Evolutionary conservation across 176 grass and related monocot genomes (phyloP).

Genomic region (Oryza rufipogon): DNA sequence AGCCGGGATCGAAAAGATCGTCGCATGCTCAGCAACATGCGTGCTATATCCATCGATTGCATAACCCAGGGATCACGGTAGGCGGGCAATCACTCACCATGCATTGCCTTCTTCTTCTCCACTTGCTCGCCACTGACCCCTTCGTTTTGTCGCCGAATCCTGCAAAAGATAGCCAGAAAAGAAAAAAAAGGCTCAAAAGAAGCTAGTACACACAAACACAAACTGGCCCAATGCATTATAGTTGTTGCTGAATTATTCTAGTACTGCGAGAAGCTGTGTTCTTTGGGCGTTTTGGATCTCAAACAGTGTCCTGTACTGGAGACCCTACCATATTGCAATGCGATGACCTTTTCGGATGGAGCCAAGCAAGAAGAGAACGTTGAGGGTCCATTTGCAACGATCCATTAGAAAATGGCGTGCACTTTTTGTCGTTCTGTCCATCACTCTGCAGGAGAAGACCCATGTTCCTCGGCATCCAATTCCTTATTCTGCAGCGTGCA

Average conservation of each 20-base stretch:
- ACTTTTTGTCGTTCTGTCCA: slow-evolving; percentile 13
- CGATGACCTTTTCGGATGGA: not conserved
- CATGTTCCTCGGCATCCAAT: slow-evolving; percentile 38
- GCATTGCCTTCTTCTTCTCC: slow-evolving; percentile 22
- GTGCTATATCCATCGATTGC: not conserved
- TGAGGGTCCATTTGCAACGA: not conserved
- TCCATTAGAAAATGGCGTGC: not conserved
- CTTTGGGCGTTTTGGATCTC: slow-evolving; percentile 5
- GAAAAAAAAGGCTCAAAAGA: not conserved
- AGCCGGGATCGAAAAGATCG: not conserved
- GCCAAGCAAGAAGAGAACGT: not conserved
- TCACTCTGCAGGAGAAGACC: not conserved
- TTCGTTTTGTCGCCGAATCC: slow-evolving; percentile 36
- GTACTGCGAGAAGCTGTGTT: not conserved
- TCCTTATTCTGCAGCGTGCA: slow-evolving; percentile 30
- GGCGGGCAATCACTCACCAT: not conserved
- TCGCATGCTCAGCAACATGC: slow-evolving; percentile 16
- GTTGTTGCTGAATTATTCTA: not conserved
- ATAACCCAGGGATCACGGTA: not conserved
- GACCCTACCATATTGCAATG: not conserved
- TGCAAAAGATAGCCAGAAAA: not conserved
- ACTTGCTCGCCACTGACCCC: not conserved
- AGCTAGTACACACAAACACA: not conserved
- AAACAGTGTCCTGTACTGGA: not conserved
- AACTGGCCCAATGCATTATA: not conserved